Conservation (phyloP, 2,329 filamentous ascomycete species). For the Scytalidium sp. region DNA sequence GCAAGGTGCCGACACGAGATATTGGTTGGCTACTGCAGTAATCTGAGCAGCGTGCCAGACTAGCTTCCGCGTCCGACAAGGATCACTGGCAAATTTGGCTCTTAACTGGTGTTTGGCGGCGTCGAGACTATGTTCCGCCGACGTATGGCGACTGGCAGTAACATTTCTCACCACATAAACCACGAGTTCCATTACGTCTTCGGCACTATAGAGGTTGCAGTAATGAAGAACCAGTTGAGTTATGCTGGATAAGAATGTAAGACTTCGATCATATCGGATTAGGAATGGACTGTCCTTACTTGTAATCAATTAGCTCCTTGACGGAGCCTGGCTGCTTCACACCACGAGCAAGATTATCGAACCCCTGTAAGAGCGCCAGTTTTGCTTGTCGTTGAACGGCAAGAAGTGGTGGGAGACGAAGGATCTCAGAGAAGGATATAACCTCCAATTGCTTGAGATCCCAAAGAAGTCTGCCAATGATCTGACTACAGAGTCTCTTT, state of each 20-base stretch:
- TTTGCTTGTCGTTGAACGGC: slow-evolving; percentile 23
- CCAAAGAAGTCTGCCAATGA: slow-evolving; percentile 29
- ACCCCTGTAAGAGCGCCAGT: slow-evolving; percentile 13
- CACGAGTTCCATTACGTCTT: slow-evolving; percentile 27
- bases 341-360: slow-evolving; percentile 16
- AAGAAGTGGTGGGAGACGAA: slow-evolving; percentile 23
- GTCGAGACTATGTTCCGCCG: slow-evolving; percentile 14
- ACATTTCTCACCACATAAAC: slow-evolving; percentile 28
- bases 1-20: slow-evolving; percentile 27
- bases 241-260: slow-evolving; percentile 20
- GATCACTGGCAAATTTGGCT: slow-evolving; percentile 18
- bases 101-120: slow-evolving; percentile 21
- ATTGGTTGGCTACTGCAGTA: slow-evolving; percentile 26
- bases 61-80: slow-evolving; percentile 16
- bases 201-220: slow-evolving; percentile 24
- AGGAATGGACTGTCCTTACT: slow-evolving; percentile 18
- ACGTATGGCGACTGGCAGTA: slow-evolving; percentile 15
- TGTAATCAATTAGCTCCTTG: slow-evolving; percentile 27
- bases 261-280: background rate
- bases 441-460: slow-evolving; percentile 28
- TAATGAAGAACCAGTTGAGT: slow-evolving; percentile 26
- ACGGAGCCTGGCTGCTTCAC: slow-evolving; percentile 21
- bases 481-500: slow-evolving; percentile 25
- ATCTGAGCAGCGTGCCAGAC: slow-evolving; percentile 30
- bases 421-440: slow-evolving; percentile 20